Evolutionary conservation across 1,284 basidiomycete genomes (phyloP), one percentile per base, ranked within the genome.

Genomic region (Psilocybe mexicana): DNA sequence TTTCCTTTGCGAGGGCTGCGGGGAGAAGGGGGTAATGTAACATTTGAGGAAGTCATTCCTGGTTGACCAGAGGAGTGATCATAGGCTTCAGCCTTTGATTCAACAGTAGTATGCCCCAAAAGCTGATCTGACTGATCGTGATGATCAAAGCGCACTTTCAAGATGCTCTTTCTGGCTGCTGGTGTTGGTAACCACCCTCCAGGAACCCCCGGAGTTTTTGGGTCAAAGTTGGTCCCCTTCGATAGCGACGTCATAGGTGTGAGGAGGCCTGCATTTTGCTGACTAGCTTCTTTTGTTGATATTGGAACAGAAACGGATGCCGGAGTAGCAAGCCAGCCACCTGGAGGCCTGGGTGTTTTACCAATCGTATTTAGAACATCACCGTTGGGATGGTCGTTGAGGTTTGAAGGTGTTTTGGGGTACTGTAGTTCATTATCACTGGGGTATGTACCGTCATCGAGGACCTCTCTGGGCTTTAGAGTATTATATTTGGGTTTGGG

Each of bases 121-220:
- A 25, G 28, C 54, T 63, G 35, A 63, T 46, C 10, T 44, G 42
- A 24, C 60, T 73, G 7, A 69, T 66, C 12, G 67, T 64, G 69
- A 36, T 80, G 74, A 65, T 90, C 83, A 64, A 91, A 92, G 42
- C 88, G 83, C 52, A 91, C 89, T 60, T 77, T 77, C 52, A 75
- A 63, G 14, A 76, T 70, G 66, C 85, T 88, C 66, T 82, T 78
- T 59, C 75, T 73, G 2, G 74, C 68, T 6, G 70, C 75, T 8
- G 88, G 88, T 18, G 88, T 90, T 5, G 75, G 69, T 48, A 82
- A 62, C 87, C 87, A 90, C 36, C 79, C 87, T 25, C 89, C 89
- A n/a, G 89, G 88, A 6, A 81, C 82, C 3, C 80, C 84, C 43
- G 89, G 89, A 1, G 87, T 90, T 57, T 80, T 81, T 33, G 73